Evolutionary conservation across 495 filamentous ascomycete genomes (phyloP).

Genomic region (Corynascus novoguineensis): DNA sequence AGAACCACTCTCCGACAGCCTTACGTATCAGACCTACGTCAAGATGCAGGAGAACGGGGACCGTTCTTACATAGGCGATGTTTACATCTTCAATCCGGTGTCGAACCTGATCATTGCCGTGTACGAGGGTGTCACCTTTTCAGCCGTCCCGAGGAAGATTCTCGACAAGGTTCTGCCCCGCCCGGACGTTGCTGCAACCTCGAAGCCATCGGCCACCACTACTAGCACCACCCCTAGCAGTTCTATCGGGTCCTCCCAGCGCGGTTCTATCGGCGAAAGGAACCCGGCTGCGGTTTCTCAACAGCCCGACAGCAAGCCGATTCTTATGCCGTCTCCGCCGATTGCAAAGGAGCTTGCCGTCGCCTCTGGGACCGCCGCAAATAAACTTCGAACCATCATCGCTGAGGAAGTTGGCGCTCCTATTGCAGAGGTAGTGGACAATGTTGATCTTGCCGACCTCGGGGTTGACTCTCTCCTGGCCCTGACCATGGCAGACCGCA

Average conservation of each 20-base stretch:
- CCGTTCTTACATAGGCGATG: constrained; percentile 40
- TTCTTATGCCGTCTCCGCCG: neutral
- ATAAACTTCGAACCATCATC: constrained; percentile 24
- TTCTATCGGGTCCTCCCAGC: no score
- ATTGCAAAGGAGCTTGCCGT: neutral
- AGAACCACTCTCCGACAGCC: constrained; percentile 38
- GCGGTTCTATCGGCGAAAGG: neutral
- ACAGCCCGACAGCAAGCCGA: neutral
- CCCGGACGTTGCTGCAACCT: neutral
- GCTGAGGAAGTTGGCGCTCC: neutral
- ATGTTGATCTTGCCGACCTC: neutral
- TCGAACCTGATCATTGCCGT: neutral
- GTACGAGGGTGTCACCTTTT: neutral
- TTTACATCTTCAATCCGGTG: constrained; percentile 47
- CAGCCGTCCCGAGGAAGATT: constrained; percentile 21
- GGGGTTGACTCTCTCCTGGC: neutral
- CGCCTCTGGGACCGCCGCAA: neutral
- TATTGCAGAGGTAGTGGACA: neutral
- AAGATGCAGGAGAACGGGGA: constrained; percentile 45
- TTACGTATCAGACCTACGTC: constrained; percentile 51
- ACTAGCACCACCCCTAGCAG: no score
- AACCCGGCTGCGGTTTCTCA: neutral
- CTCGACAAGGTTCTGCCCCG: constrained; percentile 46
- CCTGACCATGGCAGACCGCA: neutral
- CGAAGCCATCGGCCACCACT: no score